Evolutionary conservation across 2,329 filamentous ascomycete genomes (phyloP).

Genomic region (Pseudogymnoascus sp.): DNA sequence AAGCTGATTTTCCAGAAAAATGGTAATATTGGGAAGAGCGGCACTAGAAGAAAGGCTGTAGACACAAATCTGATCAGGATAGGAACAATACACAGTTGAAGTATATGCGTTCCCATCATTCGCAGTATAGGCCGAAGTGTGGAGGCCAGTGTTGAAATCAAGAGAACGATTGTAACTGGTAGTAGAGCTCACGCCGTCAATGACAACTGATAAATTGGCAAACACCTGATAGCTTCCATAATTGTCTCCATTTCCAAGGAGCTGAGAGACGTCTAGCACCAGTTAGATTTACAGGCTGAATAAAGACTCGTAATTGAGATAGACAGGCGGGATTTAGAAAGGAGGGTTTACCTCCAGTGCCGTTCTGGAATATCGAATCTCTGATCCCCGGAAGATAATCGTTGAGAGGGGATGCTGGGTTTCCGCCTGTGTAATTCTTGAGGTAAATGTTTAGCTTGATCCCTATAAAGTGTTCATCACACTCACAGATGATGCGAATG

Average conservation of each 20-base stretch:
- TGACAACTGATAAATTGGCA: slow-evolving; percentile 37
- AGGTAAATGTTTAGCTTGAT: neutral
- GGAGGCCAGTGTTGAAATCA: slow-evolving; percentile 37
- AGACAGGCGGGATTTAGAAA: neutral
- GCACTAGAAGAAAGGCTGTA: slow-evolving; percentile 22
- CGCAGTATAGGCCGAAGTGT: slow-evolving; percentile 31
- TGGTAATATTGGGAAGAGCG: slow-evolving; percentile 33
- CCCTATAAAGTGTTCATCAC: neutral
- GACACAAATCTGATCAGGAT: slow-evolving; percentile 32
- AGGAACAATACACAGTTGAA: slow-evolving; percentile 38
- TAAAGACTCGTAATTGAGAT: neutral
- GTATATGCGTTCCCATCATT: slow-evolving; percentile 27
- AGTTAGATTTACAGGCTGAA: neutral
- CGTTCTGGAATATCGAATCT: slow-evolving; percentile 41
- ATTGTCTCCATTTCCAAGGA: slow-evolving; percentile 34
- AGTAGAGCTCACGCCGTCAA: slow-evolving; percentile 28
- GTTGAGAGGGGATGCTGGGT: slow-evolving; percentile 32
- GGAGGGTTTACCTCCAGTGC: slow-evolving; percentile 35
- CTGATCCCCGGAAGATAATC: slow-evolving; percentile 35
- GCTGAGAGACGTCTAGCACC: slow-evolving; percentile 28
- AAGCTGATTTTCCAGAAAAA: slow-evolving; percentile 38
- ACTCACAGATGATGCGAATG: slow-evolving; percentile 37
- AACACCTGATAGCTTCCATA: slow-evolving; percentile 42
- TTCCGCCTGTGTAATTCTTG: slow-evolving; percentile 41
- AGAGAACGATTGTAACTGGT: slow-evolving; percentile 36